A percentile compares a stretch with the other conserved stretches of the same genome.
phyloP scores from a whole-genome alignment of 345 rosid species.

The Heritiera fomes region DNA sequence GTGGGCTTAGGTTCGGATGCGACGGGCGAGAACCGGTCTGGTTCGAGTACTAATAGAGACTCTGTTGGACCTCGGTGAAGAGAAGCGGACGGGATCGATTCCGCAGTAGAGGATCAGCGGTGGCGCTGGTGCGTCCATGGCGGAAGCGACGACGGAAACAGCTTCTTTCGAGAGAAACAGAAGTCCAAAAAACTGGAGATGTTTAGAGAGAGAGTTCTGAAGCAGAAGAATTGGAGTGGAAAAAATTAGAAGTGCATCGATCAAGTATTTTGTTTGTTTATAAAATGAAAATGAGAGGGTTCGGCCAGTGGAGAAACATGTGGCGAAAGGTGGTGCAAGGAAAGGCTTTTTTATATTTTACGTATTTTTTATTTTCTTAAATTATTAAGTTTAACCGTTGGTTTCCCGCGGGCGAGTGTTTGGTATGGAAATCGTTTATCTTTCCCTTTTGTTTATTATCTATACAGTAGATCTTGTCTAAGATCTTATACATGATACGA shows the following conservation, averaged over 20 bases:
- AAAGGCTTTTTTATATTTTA: slow-evolving; percentile 1
- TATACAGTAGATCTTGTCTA: neutral
- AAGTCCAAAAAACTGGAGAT: neutral
- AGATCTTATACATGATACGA: no score
- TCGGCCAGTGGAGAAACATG: slow-evolving; percentile 49
- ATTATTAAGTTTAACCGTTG: neutral
- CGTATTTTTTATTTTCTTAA: neutral
- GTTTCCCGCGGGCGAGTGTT: neutral
- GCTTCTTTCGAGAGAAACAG: neutral
- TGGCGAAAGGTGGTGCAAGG: slow-evolving; percentile 38
- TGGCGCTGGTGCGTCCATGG: slow-evolving; percentile 62
- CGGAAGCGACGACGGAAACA: slow-evolving; percentile 14
- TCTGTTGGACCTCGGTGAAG: slow-evolving; percentile 31
- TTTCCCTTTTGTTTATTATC: neutral
- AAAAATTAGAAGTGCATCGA: neutral
- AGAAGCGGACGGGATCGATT: slow-evolving; percentile 40
- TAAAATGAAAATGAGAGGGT: slow-evolving; percentile 2
- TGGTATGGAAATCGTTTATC: neutral
- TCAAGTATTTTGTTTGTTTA: no score
- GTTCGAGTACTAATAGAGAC: slow-evolving; percentile 33
- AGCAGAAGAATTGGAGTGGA: neutral
- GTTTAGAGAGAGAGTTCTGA: neutral
- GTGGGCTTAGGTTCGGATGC: slow-evolving; percentile 77
- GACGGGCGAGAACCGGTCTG: slow-evolving; percentile 49
- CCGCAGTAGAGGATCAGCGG: slow-evolving; percentile 57